Base-by-base conservation (phyloP, 2,329 filamentous ascomycete genomes). In the Exophiala sp. region DNA sequence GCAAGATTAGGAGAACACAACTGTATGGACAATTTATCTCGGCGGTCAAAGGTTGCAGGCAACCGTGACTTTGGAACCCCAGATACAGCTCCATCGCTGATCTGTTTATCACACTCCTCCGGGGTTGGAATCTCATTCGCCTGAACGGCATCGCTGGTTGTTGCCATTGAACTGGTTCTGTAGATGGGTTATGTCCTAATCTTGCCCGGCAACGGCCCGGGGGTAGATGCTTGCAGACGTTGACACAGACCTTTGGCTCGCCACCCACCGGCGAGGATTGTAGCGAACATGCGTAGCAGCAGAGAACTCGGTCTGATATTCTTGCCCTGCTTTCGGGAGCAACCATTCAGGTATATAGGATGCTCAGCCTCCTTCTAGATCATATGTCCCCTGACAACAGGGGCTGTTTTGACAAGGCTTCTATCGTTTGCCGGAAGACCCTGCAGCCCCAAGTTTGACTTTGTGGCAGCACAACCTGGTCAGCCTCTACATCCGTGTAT, bases 381-480 rank as follows among this genome's bases (percentile, higher is more conserved):
- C 11, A 19, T 37, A 32, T 19, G 5, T 37, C 5, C 34, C 34
- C 34, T n/a, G 34, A 19, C 34, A 11, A 13, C 34, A 37, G 34
- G 34, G 34, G 7, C 34, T 3, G 34, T 32, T 16, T 18, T 19
- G 34, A 37, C 16, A 37, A 37, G 34, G 34, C 34, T 37, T 18
- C 34, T 37, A 6, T 5, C 14, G 11, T 9, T n/a, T 24, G 8
- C 19, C 19, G 11, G 23, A 16, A n/a, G 43, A 39, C 43, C 43
- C 43, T 46, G 43, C 43, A 39, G 43, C 24, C 32, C 43, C 22
- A 14, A 19, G 19, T 10, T n/a, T 24, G 18, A 18, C 11, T 16
- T 32, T 32, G 29, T n/a, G 11, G 7, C 6, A n/a, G 11, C 29
- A 9, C 6, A 10, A 32, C 38, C 38, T 23, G 38, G 38, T 23